Conservation (phyloP, 768 basidiomycete genomes). For the Pisolithus albus region DNA sequence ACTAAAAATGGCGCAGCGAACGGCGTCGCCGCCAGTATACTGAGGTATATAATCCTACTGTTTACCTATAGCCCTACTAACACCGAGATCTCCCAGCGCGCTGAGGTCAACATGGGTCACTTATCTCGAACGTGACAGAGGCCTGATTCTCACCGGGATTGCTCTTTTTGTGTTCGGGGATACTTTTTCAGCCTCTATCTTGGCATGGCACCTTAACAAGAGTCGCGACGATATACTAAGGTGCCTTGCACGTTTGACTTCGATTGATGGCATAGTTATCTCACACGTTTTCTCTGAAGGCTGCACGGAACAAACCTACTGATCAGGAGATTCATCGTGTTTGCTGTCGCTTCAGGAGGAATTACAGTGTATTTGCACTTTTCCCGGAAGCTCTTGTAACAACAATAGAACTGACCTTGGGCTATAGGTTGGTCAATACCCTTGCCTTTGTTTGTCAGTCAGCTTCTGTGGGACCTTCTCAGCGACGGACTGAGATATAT, state of each 20-base stretch:
- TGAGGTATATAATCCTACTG: not conserved
- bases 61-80: not conserved
- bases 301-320: not conserved
- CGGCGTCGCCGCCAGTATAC: not conserved
- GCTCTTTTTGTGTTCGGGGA: slow-evolving; percentile 6
- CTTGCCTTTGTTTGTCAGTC: slow-evolving; percentile 19
- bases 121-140: not conserved
- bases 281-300: no score
- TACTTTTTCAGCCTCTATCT: not conserved
- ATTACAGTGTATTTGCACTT: slow-evolving; percentile 16
- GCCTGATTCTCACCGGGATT: slow-evolving; percentile 1
- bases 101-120: not conserved
- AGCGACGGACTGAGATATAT: not conserved
- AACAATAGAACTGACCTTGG: not conserved
- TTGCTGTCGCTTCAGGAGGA: slow-evolving; percentile 21
- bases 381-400: not conserved
- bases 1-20: not conserved
- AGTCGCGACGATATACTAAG: not conserved
- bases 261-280: no score
- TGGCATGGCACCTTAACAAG: slow-evolving; percentile 4
- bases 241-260: not conserved
- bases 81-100: not conserved
- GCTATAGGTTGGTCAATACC: slow-evolving; percentile 17
- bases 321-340: slow-evolving; percentile 10
- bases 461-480: not conserved